Conservation (phyloP, 2,329 filamentous ascomycete genomes). For the Grosmannia clavigera region DNA sequence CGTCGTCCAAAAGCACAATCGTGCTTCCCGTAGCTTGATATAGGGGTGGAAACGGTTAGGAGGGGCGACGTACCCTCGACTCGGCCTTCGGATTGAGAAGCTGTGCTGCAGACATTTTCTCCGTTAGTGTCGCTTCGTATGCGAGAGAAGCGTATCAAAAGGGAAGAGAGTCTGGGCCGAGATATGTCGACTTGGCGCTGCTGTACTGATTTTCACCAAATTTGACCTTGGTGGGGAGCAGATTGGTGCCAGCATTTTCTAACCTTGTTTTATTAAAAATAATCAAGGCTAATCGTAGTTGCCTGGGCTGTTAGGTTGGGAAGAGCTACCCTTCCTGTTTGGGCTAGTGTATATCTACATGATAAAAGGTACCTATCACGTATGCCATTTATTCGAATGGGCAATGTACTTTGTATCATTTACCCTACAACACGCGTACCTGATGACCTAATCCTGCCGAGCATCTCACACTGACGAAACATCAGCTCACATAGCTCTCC, state of each 20-base stretch:
- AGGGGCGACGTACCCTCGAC: slow-evolving; percentile 59
- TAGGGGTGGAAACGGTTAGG: slow-evolving; percentile 2
- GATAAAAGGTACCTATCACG: neutral
- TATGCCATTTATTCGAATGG: neutral
- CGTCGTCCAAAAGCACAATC: neutral
- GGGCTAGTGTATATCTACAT: neutral
- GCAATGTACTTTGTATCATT: neutral
- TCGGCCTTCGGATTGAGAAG: slow-evolving; percentile 98
- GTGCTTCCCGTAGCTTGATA: neutral
- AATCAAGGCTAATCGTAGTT: neutral
- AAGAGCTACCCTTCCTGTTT: neutral
- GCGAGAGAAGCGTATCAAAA: neutral
- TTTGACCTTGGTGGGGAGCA: slow-evolving; percentile 9
- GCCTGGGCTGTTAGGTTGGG: neutral
- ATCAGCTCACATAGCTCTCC: neutral
- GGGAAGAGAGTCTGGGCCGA: neutral
- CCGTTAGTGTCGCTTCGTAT: neutral
- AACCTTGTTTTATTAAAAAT: neutral
- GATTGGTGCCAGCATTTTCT: slow-evolving; percentile 1
- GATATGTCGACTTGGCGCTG: neutral
- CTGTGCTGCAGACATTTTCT: slow-evolving; percentile 88
- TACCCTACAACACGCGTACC: neutral
- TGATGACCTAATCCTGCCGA: neutral
- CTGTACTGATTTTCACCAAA: slow-evolving; percentile 6
- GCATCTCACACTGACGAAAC: neutral